Evolutionary conservation across 169 alveolate genomes (phyloP).

Genomic region (Babesia ovata): DNA sequence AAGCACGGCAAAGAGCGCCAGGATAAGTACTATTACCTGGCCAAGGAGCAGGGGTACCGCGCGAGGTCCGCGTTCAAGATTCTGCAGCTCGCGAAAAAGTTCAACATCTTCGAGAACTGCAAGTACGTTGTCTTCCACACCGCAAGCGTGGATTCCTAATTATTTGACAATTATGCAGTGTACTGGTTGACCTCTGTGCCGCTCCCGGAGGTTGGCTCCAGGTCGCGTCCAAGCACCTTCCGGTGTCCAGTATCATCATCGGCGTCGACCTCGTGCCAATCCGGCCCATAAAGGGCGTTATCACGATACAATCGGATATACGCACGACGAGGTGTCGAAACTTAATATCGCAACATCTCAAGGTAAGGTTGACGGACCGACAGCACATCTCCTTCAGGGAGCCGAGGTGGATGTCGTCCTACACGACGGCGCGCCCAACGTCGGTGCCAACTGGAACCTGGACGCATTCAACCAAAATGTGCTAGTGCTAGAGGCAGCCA

Average conservation of each 20-base stretch:
- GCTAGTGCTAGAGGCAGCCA: slow-evolving; percentile 90
- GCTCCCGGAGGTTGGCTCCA: slow-evolving; percentile 99
- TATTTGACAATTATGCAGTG: slow-evolving; percentile 63
- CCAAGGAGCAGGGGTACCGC: slow-evolving; percentile 98
- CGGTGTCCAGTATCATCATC: slow-evolving; percentile 90
- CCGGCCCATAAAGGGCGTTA: slow-evolving; percentile 94
- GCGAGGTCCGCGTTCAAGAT: slow-evolving; percentile 99
- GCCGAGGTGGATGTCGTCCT: slow-evolving; percentile 96
- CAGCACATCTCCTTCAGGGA: slow-evolving; percentile 64
- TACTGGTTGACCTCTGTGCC: slow-evolving; percentile 97
- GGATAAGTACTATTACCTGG: slow-evolving; percentile 95
- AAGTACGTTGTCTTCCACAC: slow-evolving; percentile 35
- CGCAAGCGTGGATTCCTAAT: background rate
- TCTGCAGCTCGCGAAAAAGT: slow-evolving; percentile 95
- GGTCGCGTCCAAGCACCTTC: slow-evolving; percentile 92
- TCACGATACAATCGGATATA: slow-evolving; percentile 94
- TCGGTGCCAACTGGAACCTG: slow-evolving; percentile 97
- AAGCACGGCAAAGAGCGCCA: slow-evolving; percentile 90
- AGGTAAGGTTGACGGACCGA: background rate
- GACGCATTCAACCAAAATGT: slow-evolving; percentile 98
- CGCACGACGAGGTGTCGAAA: slow-evolving; percentile 67
- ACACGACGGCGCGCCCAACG: slow-evolving; percentile 99
- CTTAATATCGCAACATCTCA: slow-evolving; percentile 28
- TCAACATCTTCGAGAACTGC: slow-evolving; percentile 84
- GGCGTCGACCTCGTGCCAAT: slow-evolving; percentile 98